Evolutionary conservation across 2,329 filamentous ascomycete genomes (phyloP).

Genomic region (Fusarium mangiferae): DNA sequence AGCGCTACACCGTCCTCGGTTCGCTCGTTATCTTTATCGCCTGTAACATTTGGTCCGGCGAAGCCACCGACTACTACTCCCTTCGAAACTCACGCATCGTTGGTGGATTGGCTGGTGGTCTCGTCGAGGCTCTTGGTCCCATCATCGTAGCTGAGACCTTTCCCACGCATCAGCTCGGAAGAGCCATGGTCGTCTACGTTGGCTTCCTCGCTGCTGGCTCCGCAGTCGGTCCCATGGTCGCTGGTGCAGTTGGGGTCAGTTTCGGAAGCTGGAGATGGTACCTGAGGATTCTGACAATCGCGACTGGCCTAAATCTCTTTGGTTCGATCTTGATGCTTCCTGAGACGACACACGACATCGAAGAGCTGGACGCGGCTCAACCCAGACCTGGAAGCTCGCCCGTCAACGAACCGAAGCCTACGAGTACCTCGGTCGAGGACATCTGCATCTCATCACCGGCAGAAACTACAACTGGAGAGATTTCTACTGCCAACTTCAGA

Average conservation of each 20-base stretch:
- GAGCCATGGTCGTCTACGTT: slow-evolving; percentile 8
- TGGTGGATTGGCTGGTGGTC: slow-evolving; percentile 3
- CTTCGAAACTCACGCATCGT: neutral
- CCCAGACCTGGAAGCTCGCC: neutral
- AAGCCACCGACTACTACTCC: neutral
- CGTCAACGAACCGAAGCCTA: neutral
- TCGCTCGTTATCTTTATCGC: neutral
- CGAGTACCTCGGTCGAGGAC: neutral
- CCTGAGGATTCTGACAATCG: neutral
- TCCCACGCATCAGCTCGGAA: neutral
- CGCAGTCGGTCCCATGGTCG: neutral
- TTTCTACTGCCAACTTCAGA: no score
- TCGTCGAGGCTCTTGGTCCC: slow-evolving; percentile 9
- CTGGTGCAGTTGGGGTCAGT: neutral
- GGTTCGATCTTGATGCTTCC: neutral
- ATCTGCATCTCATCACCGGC: neutral
- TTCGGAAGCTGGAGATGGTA: slow-evolving; percentile 13
- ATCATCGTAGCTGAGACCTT: slow-evolving; percentile 14
- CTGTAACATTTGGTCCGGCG: slow-evolving; percentile 4
- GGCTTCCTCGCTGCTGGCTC: slow-evolving; percentile 4
- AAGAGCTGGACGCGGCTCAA: neutral
- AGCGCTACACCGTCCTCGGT: neutral
- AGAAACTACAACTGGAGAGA: neutral
- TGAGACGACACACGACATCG: neutral
- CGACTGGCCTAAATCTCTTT: neutral